phyloP scores from a whole-genome alignment of 75 land plant species.

The Sequoia sempervirens region DNA sequence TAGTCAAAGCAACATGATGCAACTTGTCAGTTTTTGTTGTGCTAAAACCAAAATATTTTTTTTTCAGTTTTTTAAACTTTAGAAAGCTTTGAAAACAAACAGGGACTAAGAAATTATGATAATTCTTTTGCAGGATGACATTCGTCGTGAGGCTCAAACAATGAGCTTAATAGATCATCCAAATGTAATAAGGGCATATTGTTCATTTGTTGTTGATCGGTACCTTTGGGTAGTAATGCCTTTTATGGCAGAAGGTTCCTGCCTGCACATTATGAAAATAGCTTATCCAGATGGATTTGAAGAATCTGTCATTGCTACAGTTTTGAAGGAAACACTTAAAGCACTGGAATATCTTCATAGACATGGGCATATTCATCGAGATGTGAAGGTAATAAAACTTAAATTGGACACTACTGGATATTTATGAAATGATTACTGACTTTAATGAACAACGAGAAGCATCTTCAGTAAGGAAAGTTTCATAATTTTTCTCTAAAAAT shows the following conservation, averaged over 20 bases:
- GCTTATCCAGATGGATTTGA: slow-evolving; percentile 93
- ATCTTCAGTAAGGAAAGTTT: not conserved
- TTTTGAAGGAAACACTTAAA: slow-evolving; percentile 86
- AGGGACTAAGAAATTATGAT: not conserved
- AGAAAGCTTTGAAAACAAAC: not conserved
- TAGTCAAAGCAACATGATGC: not conserved
- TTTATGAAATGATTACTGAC: not conserved
- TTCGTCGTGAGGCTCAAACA: slow-evolving; percentile 90
- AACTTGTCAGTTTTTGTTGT: not conserved
- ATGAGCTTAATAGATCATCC: slow-evolving; percentile 96
- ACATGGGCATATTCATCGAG: slow-evolving; percentile 98
- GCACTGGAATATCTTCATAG: slow-evolving; percentile 94
- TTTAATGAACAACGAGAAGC: not conserved
- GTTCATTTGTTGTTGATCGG: slow-evolving; percentile 92
- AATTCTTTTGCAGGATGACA: slow-evolving; percentile 65
- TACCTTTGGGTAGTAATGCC: slow-evolving; percentile 99
- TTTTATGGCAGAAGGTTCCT: slow-evolving; percentile 98
- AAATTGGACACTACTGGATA: not conserved
- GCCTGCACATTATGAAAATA: slow-evolving; percentile 96
- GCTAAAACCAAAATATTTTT: not conserved
- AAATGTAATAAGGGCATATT: slow-evolving; percentile 84
- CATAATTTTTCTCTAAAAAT: not conserved
- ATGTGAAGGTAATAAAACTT: slow-evolving; percentile 72
- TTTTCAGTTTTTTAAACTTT: not conserved
- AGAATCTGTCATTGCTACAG: slow-evolving; percentile 75